Evolutionary conservation across 345 rosid genomes (phyloP).

Genomic region (Eucalyptus paniculata): DNA sequence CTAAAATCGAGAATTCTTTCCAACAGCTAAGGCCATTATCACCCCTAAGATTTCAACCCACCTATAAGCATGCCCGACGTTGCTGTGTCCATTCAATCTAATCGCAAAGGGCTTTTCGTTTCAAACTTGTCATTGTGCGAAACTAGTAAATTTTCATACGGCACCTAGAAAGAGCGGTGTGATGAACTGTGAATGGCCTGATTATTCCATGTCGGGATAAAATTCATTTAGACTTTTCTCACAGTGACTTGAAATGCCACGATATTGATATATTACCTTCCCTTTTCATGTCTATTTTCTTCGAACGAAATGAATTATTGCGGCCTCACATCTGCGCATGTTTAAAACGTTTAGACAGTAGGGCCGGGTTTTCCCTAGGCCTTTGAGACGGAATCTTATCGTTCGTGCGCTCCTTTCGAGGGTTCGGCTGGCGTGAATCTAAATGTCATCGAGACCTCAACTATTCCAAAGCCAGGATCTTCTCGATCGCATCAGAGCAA

Average conservation of each 20-base stretch:
- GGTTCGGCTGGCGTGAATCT: too few relatives aligned
- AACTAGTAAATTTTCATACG: rapidly evolving
- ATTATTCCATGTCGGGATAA: not conserved
- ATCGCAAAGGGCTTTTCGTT: not conserved
- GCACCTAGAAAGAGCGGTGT: not conserved
- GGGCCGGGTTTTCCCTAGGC: not conserved
- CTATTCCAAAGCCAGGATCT: too few relatives aligned
- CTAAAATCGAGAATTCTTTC: not conserved
- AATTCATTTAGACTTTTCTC: not conserved
- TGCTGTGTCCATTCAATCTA: not conserved
- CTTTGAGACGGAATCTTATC: not conserved
- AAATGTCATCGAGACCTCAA: too few relatives aligned
- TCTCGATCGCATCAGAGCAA: too few relatives aligned
- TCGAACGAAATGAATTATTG: not conserved
- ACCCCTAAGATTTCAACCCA: too few relatives aligned
- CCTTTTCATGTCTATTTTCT: not conserved
- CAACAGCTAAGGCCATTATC: not conserved
- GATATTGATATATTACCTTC: not conserved
- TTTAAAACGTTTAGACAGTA: not conserved
- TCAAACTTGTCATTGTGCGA: not conserved
- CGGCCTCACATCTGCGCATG: not conserved
- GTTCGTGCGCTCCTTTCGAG: too few relatives aligned
- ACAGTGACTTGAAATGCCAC: not conserved
- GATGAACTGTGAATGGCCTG: not conserved
- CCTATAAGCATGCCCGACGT: not conserved